Percentiles rank a stretch among this genome's conserved stretches.
Conservation (phyloP, 2,329 filamentous ascomycete genomes). For the Cercospora sp. region DNA sequence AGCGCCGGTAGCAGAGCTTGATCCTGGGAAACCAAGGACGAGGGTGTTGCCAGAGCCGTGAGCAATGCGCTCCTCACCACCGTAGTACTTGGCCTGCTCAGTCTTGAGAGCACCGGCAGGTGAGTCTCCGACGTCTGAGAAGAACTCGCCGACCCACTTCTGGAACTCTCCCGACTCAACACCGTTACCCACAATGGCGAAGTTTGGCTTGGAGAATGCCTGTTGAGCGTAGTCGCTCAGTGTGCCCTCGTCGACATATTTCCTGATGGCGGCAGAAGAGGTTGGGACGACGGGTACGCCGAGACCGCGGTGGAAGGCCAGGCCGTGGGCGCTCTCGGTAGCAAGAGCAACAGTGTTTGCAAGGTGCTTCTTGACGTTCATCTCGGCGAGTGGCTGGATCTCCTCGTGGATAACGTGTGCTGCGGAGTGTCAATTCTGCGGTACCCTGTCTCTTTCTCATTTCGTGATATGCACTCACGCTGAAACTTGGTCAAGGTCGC, state of each 20-base stretch:
- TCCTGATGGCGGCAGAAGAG: conserved; percentile 68
- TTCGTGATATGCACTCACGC: conserved; percentile 45
- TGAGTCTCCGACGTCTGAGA: conserved; percentile 65
- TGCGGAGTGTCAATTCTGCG: conserved; percentile 44
- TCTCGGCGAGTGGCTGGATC: conserved; percentile 72
- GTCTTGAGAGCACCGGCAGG: conserved; percentile 58
- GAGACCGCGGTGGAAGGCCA: conserved; percentile 92
- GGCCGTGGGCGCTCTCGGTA: conserved; percentile 78
- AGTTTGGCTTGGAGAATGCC: conserved; percentile 86
- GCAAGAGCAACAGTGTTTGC: conserved; percentile 67
- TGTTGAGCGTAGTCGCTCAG: conserved; percentile 74
- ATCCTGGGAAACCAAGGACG: conserved; percentile 90
- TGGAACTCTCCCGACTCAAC: conserved; percentile 72
- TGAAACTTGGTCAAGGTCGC: conserved; percentile 84
- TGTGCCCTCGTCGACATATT: conserved; percentile 76
- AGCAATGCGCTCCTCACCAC: conserved; percentile 88
- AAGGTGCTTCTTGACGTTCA: conserved; percentile 73
- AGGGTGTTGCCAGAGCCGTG: conserved; percentile 76
- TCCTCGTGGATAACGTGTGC: conserved; percentile 91
- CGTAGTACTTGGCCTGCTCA: conserved; percentile 79
- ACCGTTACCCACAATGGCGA: conserved; percentile 88
- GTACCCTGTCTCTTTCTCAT: conserved; percentile 10
- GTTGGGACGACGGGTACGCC: conserved; percentile 75
- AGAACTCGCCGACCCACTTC: conserved; percentile 94
- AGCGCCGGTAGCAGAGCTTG: conserved; percentile 68